Percentiles rank a stretch among this genome's conserved stretches.
Conservation (phyloP, 306 rosid species). For the Ziziphus jujuba region DNA sequence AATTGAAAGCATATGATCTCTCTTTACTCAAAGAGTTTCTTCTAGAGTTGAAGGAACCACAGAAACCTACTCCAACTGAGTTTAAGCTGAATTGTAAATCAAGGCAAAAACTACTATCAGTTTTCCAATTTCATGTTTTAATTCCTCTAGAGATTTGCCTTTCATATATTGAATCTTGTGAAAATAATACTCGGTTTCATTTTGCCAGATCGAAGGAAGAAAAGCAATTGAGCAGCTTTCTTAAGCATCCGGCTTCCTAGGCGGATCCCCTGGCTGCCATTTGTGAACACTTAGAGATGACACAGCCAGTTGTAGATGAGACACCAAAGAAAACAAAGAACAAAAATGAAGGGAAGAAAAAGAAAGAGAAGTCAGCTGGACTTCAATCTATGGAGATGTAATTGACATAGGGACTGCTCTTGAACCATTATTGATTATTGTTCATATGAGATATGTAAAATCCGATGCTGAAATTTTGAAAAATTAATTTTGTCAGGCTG, state of each 20-base stretch:
- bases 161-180: background rate
- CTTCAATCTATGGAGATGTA: constrained; percentile 59
- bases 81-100: constrained; percentile 60
- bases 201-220: constrained; percentile 70
- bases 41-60: constrained; percentile 49
- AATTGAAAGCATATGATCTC: constrained; percentile 73
- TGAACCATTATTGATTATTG: constrained; percentile 16
- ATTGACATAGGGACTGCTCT: background rate
- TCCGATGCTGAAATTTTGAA: constrained; percentile 19
- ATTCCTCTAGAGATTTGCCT: background rate
- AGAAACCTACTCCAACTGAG: constrained; percentile 23
- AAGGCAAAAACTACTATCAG: constrained; percentile 66
- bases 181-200: constrained; percentile 15
- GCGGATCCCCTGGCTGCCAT: constrained; percentile 61
- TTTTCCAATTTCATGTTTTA: constrained; percentile 6
- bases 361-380: constrained; percentile 42
- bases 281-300: constrained; percentile 51
- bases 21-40: constrained; percentile 61
- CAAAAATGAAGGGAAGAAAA: constrained; percentile 64
- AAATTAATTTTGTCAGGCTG: background rate
- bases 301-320: constrained; percentile 59
- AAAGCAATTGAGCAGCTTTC: constrained; percentile 48
- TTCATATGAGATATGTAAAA: background rate
- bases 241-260: constrained; percentile 53
- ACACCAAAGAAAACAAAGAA: constrained; percentile 59